phyloP scores from a whole-genome alignment of 768 basidiomycete genomes.

The Lyophyllum atratum region DNA sequence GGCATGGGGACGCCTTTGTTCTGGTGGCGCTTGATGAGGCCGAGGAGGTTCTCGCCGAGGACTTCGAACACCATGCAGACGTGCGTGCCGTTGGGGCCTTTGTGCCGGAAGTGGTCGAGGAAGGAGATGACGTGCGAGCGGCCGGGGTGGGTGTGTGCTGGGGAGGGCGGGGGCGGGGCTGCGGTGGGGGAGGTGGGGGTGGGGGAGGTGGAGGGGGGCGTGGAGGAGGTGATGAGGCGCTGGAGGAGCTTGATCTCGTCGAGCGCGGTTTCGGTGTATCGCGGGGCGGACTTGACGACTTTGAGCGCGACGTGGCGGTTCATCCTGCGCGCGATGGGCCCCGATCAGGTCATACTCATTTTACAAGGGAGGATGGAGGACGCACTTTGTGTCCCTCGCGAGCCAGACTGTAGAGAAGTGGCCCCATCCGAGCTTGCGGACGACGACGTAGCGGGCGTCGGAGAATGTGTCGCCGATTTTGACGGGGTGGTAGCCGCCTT shows the following conservation, averaged over 20 bases:
- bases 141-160: slow-evolving; percentile 79
- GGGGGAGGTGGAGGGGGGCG: slow-evolving; percentile 52
- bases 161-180: slow-evolving; percentile 53
- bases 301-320: slow-evolving; percentile 98
- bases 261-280: slow-evolving; percentile 97
- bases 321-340: slow-evolving; percentile 60
- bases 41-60: slow-evolving; percentile 93
- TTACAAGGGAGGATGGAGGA: slow-evolving; percentile 11
- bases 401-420: slow-evolving; percentile 96
- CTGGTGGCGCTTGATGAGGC: slow-evolving; percentile 96
- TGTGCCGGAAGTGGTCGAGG: slow-evolving; percentile 96
- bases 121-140: slow-evolving; percentile 95
- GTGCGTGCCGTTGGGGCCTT: slow-evolving; percentile 94
- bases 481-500: slow-evolving; percentile 89
- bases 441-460: slow-evolving; percentile 84
- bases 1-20: slow-evolving; percentile 96
- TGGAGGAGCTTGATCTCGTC: slow-evolving; percentile 99
- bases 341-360: slow-evolving; percentile 9
- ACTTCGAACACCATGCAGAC: slow-evolving; percentile 99
- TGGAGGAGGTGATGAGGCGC: slow-evolving; percentile 84
- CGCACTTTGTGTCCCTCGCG: slow-evolving; percentile 79
- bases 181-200: slow-evolving; percentile 49
- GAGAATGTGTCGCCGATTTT: slow-evolving; percentile 92
- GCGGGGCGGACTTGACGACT: slow-evolving; percentile 95
- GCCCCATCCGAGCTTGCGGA: slow-evolving; percentile 94